These are phyloP conservation scores for Heliocybe sulcata DNA, from an alignment of 1,284 basidiomycete species.

Conservation along the genomic window DNA sequence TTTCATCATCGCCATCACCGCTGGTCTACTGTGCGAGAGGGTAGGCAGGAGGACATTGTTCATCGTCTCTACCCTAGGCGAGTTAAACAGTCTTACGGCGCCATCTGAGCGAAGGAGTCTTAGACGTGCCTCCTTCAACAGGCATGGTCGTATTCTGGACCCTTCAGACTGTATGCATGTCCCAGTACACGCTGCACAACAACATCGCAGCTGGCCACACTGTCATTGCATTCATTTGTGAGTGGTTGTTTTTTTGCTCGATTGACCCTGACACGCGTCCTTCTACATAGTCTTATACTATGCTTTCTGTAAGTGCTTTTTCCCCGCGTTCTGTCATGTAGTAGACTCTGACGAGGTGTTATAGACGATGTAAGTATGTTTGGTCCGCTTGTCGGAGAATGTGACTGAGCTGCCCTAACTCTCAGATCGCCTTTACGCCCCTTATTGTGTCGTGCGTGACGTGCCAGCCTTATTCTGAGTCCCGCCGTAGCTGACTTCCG, in stretches of 20 bases:
- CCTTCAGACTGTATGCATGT: constrained; percentile 34
- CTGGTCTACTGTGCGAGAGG: constrained; percentile 41
- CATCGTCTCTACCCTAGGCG: constrained; percentile 38
- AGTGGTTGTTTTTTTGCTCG: constrained; percentile 8
- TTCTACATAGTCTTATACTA: constrained; percentile 14
- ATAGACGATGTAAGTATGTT: not conserved
- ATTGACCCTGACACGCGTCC: constrained; percentile 9
- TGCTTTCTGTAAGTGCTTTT: constrained; percentile 4
- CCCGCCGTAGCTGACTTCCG: not conserved
- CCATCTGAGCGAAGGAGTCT: too few species aligned
- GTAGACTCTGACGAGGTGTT: not conserved
- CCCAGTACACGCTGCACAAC: constrained; percentile 26
- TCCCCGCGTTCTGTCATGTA: not conserved
- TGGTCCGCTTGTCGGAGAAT: not conserved
- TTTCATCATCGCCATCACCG: constrained; percentile 38
- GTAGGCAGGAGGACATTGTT: constrained; percentile 48
- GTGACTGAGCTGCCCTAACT: constrained; percentile 12
- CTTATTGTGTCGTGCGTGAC: constrained; percentile 17
- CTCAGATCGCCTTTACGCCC: constrained; percentile 14
- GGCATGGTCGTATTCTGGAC: constrained; percentile 36
- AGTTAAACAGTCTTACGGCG: constrained; percentile 1
- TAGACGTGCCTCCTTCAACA: constrained; percentile 9
- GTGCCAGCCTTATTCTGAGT: not conserved
- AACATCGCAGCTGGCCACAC: constrained; percentile 29
- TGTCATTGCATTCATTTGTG: constrained; percentile 43